These are phyloP conservation scores for Chaetomiaceae sp. DNA, from an alignment of 2,329 filamentous ascomycete species.

Conservation along the genomic window DNA sequence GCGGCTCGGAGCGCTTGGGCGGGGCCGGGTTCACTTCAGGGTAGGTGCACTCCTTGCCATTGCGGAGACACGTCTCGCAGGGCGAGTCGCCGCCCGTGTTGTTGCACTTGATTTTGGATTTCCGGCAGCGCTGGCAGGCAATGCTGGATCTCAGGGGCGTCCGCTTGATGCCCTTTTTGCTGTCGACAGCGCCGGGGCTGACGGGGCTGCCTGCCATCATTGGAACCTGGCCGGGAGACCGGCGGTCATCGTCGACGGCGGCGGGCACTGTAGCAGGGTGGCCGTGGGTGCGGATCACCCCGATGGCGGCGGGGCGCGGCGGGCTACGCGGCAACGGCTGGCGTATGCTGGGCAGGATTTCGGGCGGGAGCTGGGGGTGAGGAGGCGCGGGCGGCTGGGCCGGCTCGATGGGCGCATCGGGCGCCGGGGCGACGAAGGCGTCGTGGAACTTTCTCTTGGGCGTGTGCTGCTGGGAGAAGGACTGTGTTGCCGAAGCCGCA, in stretches of 20 bases:
- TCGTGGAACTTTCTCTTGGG: slow-evolving; percentile 37
- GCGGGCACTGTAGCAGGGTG: slow-evolving; percentile 3
- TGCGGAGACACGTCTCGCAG: slow-evolving; percentile 70
- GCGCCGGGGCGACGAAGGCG: slow-evolving; percentile 31
- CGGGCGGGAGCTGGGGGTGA: slow-evolving; percentile 3
- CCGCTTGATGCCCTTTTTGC: slow-evolving; percentile 39
- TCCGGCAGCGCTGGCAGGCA: slow-evolving; percentile 69
- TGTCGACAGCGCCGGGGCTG: slow-evolving; percentile 29
- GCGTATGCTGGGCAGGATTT: slow-evolving; percentile 20
- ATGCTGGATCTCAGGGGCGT: slow-evolving; percentile 70
- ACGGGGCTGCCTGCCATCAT: slow-evolving; percentile 32
- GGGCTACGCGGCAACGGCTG: slow-evolving; percentile 27
- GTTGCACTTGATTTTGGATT: slow-evolving; percentile 83
- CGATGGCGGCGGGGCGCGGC: slow-evolving; percentile 20
- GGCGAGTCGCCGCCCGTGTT: slow-evolving; percentile 67
- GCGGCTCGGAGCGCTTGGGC: slow-evolving; percentile 40
- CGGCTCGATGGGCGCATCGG: slow-evolving; percentile 27
- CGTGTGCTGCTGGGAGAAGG: slow-evolving; percentile 24
- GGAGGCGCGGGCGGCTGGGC: slow-evolving; percentile 27
- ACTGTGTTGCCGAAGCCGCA: slow-evolving; percentile 21
- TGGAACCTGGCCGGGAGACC: slow-evolving; percentile 21
- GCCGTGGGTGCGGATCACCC: slow-evolving; percentile 17
- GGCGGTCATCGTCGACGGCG: slow-evolving; percentile 25
- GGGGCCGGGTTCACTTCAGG: slow-evolving; percentile 46
- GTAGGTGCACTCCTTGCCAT: slow-evolving; percentile 68